Evolutionary conservation across 352 stramenopile genomes (phyloP).

Genomic region (Achlya hypogyna): DNA sequence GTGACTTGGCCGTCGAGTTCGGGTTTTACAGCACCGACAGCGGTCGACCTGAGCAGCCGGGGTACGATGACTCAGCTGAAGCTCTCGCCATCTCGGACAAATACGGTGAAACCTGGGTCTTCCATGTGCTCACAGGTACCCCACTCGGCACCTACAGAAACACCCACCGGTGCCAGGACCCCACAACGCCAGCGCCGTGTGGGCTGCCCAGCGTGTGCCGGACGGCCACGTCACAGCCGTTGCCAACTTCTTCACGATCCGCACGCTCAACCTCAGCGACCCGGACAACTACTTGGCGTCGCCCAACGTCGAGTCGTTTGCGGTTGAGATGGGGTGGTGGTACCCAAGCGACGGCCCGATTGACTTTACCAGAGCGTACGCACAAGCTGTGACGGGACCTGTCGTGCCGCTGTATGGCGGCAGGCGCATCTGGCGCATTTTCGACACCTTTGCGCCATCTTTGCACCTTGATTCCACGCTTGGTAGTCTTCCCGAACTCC

Average conservation of each 20-base stretch:
- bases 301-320: conserved; percentile 73
- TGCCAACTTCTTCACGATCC: conserved; percentile 91
- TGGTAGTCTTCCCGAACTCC: conserved; percentile 59
- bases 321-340: conserved; percentile 79
- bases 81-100: conserved; percentile 81
- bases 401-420: conserved; percentile 64
- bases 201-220: conserved; percentile 88
- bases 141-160: not conserved
- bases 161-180: conserved; percentile 30
- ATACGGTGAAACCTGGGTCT: conserved; percentile 86
- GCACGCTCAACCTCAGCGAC: conserved; percentile 68
- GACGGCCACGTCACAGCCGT: conserved; percentile 84
- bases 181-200: conserved; percentile 81
- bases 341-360: conserved; percentile 34
- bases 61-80: conserved; percentile 67
- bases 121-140: conserved; percentile 82
- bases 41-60: conserved; percentile 38
- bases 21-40: conserved; percentile 91
- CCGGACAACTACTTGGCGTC: conserved; percentile 83
- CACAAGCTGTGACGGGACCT: conserved; percentile 42
- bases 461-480: conserved; percentile 57
- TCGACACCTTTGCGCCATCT: conserved; percentile 72
- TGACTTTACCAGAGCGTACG: conserved; percentile 65
- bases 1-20: conserved; percentile 81
- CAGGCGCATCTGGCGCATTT: conserved; percentile 85